These are phyloP conservation scores for Boletus rubescentipes DNA, from an alignment of 768 basidiomycete species.

Conservation along the genomic window DNA sequence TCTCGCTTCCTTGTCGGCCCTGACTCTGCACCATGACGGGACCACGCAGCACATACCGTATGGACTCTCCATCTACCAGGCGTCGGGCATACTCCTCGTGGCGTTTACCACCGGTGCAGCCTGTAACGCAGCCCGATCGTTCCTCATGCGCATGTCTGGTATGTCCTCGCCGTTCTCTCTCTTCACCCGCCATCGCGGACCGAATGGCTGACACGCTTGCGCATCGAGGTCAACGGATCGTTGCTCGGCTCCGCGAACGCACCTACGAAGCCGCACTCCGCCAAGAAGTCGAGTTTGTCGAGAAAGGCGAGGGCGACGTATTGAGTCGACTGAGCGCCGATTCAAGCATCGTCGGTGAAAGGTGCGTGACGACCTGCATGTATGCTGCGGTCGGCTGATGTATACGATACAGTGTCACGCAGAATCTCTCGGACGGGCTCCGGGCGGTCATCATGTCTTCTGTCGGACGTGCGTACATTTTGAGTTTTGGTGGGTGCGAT, in stretches of 20 bases:
- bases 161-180: conserved; percentile 11
- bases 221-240: conserved; percentile 73
- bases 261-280: conserved; percentile 81
- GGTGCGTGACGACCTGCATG: conserved; percentile 40
- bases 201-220: background rate
- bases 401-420: conserved; percentile 50
- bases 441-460: conserved; percentile 89
- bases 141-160: conserved; percentile 87
- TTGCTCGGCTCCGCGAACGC: conserved; percentile 79
- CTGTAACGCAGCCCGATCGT: conserved; percentile 81
- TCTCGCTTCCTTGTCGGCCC: background rate
- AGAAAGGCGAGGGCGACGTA: conserved; percentile 91
- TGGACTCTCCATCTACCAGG: conserved; percentile 76
- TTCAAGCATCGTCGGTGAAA: conserved; percentile 91
- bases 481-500: background rate
- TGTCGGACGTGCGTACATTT: conserved; percentile 72
- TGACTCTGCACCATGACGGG: background rate
- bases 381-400: background rate
- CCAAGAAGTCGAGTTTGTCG: conserved; percentile 93
- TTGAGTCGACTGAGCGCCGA: conserved; percentile 89
- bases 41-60: conserved; percentile 71
- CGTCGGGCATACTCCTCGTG: conserved; percentile 67
- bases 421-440: conserved; percentile 76
- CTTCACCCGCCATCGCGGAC: background rate
- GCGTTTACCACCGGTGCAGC: conserved; percentile 85